A percentile compares a stretch with the other conserved stretches of the same genome.
These are phyloP conservation scores for Eucalyptus pauciflora DNA, from an alignment of 345 rosid genomes.

Conservation along the genomic window DNA sequence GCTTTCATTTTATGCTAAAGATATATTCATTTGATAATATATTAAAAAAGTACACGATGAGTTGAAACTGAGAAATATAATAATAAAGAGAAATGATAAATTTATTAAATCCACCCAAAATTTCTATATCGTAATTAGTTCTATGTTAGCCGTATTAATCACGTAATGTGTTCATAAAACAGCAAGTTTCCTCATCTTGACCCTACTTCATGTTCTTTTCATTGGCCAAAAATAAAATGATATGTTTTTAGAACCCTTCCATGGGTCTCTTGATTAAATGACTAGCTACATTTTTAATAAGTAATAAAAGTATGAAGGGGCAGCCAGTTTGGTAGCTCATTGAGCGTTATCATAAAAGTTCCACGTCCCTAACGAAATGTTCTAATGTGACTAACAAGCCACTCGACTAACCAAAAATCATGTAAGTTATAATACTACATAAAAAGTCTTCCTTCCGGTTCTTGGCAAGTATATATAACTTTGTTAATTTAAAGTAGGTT, in stretches of 20 bases:
- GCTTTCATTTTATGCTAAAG: not conserved
- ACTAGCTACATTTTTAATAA: not conserved
- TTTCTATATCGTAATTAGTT: not conserved
- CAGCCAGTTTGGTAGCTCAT: not conserved
- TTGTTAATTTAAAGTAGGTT: not conserved
- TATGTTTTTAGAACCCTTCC: not conserved
- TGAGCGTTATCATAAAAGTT: not conserved
- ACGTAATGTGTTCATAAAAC: not conserved
- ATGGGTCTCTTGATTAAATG: not conserved
- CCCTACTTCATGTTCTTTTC: not conserved
- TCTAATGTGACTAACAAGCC: not conserved
- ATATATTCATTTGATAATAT: not conserved
- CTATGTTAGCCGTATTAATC: not conserved
- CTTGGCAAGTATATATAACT: not conserved
- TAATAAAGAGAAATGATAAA: not conserved
- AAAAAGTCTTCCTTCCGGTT: not conserved
- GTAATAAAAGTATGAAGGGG: not conserved
- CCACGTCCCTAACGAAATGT: not conserved
- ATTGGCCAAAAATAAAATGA: not conserved
- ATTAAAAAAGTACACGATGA: not conserved
- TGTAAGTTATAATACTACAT: not conserved
- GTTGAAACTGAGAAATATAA: not conserved
- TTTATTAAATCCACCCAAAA: not conserved
- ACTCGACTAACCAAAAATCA: not conserved
- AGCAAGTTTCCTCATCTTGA: not conserved